Evolutionary conservation across 2,329 filamentous ascomycete genomes (phyloP).

Genomic region (Mycosphaerella sp.): DNA sequence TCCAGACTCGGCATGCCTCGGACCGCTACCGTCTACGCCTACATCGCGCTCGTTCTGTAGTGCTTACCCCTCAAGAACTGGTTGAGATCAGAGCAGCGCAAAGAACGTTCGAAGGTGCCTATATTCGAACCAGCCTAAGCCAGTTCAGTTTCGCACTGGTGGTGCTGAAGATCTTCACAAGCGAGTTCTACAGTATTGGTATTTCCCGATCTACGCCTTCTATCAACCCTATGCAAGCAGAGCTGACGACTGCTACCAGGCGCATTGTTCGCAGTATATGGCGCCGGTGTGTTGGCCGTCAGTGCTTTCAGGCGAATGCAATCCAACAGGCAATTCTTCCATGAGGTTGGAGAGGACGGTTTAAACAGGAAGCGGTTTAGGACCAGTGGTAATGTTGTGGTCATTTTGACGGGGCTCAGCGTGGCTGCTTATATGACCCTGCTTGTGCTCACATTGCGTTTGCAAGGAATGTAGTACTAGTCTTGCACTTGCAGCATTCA

Average conservation of each 20-base stretch:
- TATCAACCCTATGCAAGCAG: background rate
- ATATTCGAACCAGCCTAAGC: conserved; percentile 86
- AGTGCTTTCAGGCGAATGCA: conserved; percentile 82
- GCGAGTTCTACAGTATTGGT: conserved; percentile 93
- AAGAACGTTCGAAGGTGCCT: conserved; percentile 94
- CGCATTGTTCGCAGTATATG: conserved; percentile 88
- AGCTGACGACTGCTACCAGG: conserved; percentile 17
- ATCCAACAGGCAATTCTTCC: conserved; percentile 91
- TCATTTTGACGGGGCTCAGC: conserved; percentile 56
- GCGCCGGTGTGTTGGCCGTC: conserved; percentile 73
- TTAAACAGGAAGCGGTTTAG: conserved; percentile 54
- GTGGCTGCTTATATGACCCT: conserved; percentile 56
- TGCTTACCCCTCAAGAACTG: conserved; percentile 76
- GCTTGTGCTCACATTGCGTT: conserved; percentile 52
- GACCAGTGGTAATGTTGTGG: conserved; percentile 61
- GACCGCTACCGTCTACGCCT: conserved; percentile 72
- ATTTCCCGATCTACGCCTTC: background rate
- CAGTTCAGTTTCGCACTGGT: conserved; percentile 95
- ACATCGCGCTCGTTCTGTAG: conserved; percentile 76
- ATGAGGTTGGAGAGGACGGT: conserved; percentile 54
- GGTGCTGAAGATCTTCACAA: conserved; percentile 92
- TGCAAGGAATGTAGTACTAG: conserved; percentile 31
- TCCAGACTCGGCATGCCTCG: conserved; percentile 54
- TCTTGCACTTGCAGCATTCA: too few relatives aligned
- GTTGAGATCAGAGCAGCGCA: conserved; percentile 93